A percentile compares a stretch with the other conserved stretches of the same genome.
Evolutionary conservation across 768 basidiomycete genomes (phyloP).

Genomic region (Gymnopilus dilepis): DNA sequence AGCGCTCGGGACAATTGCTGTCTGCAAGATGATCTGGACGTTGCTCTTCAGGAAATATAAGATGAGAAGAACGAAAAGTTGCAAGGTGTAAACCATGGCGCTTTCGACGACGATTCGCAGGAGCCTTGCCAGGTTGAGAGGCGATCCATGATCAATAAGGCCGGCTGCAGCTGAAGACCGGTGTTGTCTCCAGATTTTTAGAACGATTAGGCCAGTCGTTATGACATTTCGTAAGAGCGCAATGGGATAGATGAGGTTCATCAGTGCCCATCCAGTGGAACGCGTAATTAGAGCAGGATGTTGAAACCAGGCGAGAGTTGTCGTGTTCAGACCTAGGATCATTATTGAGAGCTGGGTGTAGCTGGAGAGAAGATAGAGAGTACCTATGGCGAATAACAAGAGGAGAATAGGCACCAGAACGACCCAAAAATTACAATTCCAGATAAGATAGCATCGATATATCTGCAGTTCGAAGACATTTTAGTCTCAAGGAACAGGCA

Average conservation of each 20-base stretch:
- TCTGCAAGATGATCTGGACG: conserved; percentile 21
- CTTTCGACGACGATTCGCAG: conserved; percentile 27
- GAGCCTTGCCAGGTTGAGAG: conserved; percentile 13
- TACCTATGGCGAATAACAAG: conserved; percentile 22
- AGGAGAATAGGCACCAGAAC: conserved; percentile 25
- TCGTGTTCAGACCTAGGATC: conserved; percentile 18
- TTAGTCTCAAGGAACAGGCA: too few species aligned
- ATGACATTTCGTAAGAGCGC: conserved; percentile 29
- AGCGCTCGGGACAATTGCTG: conserved; percentile 25
- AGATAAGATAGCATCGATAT: conserved; percentile 34
- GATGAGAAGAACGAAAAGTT: conserved; percentile 24
- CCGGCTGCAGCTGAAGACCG: conserved; percentile 21
- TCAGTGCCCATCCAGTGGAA: conserved; percentile 8
- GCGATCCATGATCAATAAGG: conserved; percentile 13
- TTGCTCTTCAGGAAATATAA: conserved; percentile 13
- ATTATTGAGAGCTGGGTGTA: too few species aligned
- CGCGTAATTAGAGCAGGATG: conserved; percentile 6
- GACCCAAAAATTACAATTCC: conserved; percentile 25
- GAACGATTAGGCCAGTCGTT: conserved; percentile 29
- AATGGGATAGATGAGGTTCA: conserved; percentile 29
- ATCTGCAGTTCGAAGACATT: conserved; percentile 28
- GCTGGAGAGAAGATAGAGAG: too few species aligned
- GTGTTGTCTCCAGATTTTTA: conserved; percentile 31
- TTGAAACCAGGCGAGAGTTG: conserved; percentile 27
- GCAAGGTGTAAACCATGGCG: conserved; percentile 26